Evolutionary conservation across 495 filamentous ascomycete species (phyloP).

Genomic region (Xylaria nigripes): DNA sequence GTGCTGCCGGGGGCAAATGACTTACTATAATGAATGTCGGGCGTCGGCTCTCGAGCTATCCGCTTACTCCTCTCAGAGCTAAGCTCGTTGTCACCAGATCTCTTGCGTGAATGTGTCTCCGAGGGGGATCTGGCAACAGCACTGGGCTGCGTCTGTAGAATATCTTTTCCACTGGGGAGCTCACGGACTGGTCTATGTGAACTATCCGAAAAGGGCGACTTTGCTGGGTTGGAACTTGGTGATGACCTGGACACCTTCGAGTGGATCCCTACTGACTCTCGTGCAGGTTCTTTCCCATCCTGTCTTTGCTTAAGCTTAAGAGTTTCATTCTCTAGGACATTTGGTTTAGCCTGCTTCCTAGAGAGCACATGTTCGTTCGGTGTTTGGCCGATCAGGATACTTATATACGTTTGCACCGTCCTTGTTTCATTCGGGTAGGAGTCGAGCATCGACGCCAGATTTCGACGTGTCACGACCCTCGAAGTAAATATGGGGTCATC

Average conservation of each 20-base stretch:
- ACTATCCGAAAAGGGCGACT: background rate
- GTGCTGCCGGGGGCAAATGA: conserved; percentile 6
- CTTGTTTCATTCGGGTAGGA: conserved; percentile 19
- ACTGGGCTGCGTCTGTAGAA: conserved; percentile 3
- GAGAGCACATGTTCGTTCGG: background rate
- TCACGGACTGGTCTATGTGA: background rate
- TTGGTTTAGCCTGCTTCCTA: background rate
- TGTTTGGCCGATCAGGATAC: background rate
- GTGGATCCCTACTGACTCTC: background rate
- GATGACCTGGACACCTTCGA: background rate
- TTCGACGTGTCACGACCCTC: conserved; percentile 30
- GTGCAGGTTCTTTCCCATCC: background rate
- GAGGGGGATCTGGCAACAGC: conserved; percentile 13
- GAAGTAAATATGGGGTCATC: conserved; percentile 30
- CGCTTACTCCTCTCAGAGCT: conserved; percentile 5
- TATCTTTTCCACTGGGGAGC: conserved; percentile 13
- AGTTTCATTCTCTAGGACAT: background rate
- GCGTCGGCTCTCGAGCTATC: conserved; percentile 1
- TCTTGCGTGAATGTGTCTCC: conserved; percentile 13
- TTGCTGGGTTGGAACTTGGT: background rate
- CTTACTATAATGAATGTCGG: background rate
- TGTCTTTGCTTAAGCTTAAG: background rate
- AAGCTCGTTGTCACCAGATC: conserved; percentile 15
- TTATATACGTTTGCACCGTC: conserved; percentile 2
- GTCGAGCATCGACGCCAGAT: conserved; percentile 24